A percentile compares a stretch with the other conserved stretches of the same genome.
Evolutionary conservation across 805 yeast genomes (phyloP).

Genomic region (Saturnispora sanitii): DNA sequence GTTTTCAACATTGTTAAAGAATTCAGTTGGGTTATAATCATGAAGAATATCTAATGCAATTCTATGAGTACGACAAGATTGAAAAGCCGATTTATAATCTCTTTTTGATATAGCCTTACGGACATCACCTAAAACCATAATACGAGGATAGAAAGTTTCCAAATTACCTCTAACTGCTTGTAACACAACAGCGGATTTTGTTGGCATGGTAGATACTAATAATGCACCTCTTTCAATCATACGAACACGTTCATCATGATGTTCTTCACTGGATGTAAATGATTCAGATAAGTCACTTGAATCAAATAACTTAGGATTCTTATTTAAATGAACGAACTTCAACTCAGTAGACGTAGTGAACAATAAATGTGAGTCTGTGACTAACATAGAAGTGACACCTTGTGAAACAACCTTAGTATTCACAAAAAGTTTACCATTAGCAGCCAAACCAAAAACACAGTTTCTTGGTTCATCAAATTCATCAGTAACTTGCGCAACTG

Average conservation of each 20-base stretch:
- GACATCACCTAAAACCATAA: constrained; percentile 80
- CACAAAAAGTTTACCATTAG: constrained; percentile 64
- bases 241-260: constrained; percentile 71
- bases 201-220: constrained; percentile 73
- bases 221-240: constrained; percentile 86
- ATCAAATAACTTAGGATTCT: constrained; percentile 18
- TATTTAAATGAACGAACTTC: constrained; percentile 62
- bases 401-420: constrained; percentile 49
- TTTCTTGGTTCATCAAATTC: constrained; percentile 14
- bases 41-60: constrained; percentile 82
- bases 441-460: constrained; percentile 56
- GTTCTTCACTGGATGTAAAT: constrained; percentile 19
- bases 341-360: constrained; percentile 83
- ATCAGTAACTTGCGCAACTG: constrained; percentile 27
- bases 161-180: constrained; percentile 96
- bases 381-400: constrained; percentile 73
- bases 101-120: constrained; percentile 52
- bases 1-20: constrained; percentile 48
- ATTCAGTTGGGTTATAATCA: constrained; percentile 73
- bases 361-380: constrained; percentile 61
- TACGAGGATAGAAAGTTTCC: constrained; percentile 89
- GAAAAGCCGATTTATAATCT: constrained; percentile 64
- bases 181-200: constrained; percentile 69
- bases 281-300: constrained; percentile 10
- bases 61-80: constrained; percentile 81